Evolutionary conservation across 345 rosid species (phyloP), one percentile per base, ranked within the genome.

Genomic region (Citrus sp.): DNA sequence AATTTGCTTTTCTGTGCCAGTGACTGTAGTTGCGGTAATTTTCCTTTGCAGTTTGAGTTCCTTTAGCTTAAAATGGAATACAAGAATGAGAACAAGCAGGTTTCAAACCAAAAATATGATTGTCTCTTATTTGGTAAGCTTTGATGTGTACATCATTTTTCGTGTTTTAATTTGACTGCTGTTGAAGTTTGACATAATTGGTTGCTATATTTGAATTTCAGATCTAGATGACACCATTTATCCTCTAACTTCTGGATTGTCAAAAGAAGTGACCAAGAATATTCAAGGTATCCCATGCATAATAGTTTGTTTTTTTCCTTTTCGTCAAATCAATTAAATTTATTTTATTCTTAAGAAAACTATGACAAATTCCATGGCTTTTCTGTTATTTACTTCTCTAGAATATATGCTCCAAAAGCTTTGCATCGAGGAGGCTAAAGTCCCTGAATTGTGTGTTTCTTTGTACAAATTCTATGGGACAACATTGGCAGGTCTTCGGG

Each of bases 401-500:
- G 99, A 93, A 63, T 95, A 89, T 80, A 95, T 95, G 99, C 79
- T 84, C 30, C 81, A 90, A 78, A 85, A 80, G 73, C 92, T 95
- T 79, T 92, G 94, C 40, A 78, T 93, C 4, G 91, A 91, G 77
- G 83, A 81, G 82, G 86, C 82, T 76, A 87, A 77, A 80, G 90
- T 95, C 60, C 87, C 87, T 51, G 94, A 90, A 76, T 72, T 93
- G 59, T 92, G 97, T 63, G 75, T 79, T 72, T 85, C 92, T 0
- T 85, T 93, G 78, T 95, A 95, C 77, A 91, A 90, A 85, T 76
- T 88, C 78, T 96, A 91, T 83, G 99, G 99, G 27, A 96, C 99
- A 25, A 92, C 98, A 74, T 86, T 94, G 99, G 98, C 99, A 82
- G 99, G 99, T 78, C 94, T 96, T 74, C 87, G 84, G 94, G 99